Evolutionary conservation across 2,329 filamentous ascomycete genomes (phyloP), one percentile per base, ranked within the genome.

Genomic region (Fusarium sp.): DNA sequence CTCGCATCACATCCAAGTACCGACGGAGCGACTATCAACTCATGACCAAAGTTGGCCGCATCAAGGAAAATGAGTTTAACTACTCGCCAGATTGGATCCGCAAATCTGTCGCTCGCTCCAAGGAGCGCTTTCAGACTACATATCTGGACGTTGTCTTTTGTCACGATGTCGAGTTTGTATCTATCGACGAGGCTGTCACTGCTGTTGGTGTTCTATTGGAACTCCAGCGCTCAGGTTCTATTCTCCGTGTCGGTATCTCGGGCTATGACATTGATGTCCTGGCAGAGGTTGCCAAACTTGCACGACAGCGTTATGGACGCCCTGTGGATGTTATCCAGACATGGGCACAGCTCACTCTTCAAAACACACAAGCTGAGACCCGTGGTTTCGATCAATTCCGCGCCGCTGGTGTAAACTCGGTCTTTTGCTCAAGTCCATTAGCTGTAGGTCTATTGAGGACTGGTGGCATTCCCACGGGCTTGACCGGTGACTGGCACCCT

Each of bases 281-380:
- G 0, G 28, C 54, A 0, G 15, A 50, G 28, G 29, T 60, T 0
- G 57, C 57, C 2, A 13, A 10, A 2, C 8, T 60, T 3, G 54
- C 15, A 8, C 3, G 10, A 3, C 3, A 42, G 42, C 56, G 43
- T 9, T 60, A 60, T 2, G 57, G 23, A 3, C 42, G 37, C 21
- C 28, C 57, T 10, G 54, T 60, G 2, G 57, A 60, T 6, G 54
- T 60, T 18, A n/a, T 60, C 0, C 57, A 60, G 8, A 60, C 57
- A 1, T 60, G 57, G 57, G 57, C 57, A 1, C 57, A 60, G 24
- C 57, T 60, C 5, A 60, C 57, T 29, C 57, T 60, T 1, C 54
- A 60, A 6, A 60, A 60, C 3, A 60, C 54, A 2, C 53, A 59
- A 29, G 42, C 57, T 0, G 57, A 60, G 5, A 16, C 54, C 0